Conservation (phyloP, 345 rosid species). For the Linum trigynum region DNA sequence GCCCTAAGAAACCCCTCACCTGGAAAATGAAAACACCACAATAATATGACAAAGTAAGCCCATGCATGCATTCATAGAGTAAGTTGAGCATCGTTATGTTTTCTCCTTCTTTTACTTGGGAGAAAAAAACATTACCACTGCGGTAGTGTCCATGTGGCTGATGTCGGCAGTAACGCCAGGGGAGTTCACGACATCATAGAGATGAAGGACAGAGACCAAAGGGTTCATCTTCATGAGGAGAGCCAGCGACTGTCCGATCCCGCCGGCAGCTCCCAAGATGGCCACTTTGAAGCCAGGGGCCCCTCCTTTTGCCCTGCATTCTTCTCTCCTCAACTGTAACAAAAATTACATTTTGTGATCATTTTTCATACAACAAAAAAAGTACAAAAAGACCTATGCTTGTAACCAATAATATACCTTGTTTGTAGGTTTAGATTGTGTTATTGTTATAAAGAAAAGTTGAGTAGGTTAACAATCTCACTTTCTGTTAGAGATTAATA, state of each 20-base stretch:
- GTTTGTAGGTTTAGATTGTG: too few relatives aligned
- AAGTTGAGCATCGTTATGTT: too few relatives aligned
- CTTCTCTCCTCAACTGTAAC: not conserved
- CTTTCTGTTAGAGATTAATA: too few relatives aligned
- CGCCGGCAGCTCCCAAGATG: conserved; percentile 5
- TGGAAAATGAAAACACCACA: not conserved
- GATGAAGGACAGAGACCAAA: conserved; percentile 9
- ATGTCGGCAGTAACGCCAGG: conserved; percentile 10
- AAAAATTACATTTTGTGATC: too few relatives aligned
- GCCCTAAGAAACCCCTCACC: conserved; percentile 7
- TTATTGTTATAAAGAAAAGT: too few relatives aligned
- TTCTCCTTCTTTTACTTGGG: too few relatives aligned
- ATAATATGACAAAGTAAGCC: not conserved
- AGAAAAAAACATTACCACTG: conserved; percentile 1
- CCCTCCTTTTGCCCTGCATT: conserved; percentile 2
- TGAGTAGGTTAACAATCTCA: too few relatives aligned
- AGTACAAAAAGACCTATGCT: too few relatives aligned
- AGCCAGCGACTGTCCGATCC: not conserved
- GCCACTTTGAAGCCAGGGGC: conserved; percentile 5
- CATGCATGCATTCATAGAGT: too few relatives aligned
- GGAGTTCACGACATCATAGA: conserved; percentile 7
- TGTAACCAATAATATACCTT: too few relatives aligned
- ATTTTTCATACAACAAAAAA: too few relatives aligned
- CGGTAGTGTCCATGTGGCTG: conserved; percentile 10
- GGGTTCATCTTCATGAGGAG: conserved; percentile 7